Evolutionary conservation across 202 grass and related monocot genomes (phyloP).

Genomic region (Panicum hallii): DNA sequence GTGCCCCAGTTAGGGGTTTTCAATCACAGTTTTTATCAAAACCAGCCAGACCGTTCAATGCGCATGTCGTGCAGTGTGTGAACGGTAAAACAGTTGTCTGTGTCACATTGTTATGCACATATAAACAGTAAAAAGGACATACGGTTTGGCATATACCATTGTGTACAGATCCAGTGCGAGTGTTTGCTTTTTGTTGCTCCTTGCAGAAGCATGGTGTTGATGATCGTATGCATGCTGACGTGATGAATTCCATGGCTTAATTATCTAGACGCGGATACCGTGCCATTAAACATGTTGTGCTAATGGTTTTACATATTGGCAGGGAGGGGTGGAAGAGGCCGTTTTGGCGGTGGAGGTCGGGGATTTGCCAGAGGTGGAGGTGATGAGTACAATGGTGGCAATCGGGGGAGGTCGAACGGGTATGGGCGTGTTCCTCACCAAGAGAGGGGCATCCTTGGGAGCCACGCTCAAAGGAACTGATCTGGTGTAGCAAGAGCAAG

Average conservation of each 20-base stretch:
- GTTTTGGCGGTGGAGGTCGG: slow-evolving; percentile 52
- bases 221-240: not conserved
- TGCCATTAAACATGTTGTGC: not conserved
- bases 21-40: not conserved
- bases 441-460: slow-evolving; percentile 75
- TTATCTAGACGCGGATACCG: not conserved
- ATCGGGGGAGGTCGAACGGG: slow-evolving; percentile 60
- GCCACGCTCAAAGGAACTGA: slow-evolving; percentile 50
- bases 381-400: slow-evolving; percentile 57
- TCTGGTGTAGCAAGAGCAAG: slow-evolving; percentile 24
- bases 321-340: slow-evolving; percentile 70
- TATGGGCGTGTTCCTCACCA: slow-evolving; percentile 56
- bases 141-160: not conserved
- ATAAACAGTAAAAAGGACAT: not conserved
- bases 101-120: not conserved
- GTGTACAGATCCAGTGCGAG: not conserved
- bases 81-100: not conserved
- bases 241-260: not conserved
- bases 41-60: not conserved
- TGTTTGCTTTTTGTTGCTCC: not conserved
- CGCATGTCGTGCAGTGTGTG: not conserved
- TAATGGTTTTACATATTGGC: not conserved
- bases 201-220: not conserved
- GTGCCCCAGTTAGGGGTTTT: not conserved
- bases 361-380: slow-evolving; percentile 50